phyloP scores from a whole-genome alignment of 2,329 filamentous ascomycete species.

The Pseudogymnoascus verrucosus region DNA sequence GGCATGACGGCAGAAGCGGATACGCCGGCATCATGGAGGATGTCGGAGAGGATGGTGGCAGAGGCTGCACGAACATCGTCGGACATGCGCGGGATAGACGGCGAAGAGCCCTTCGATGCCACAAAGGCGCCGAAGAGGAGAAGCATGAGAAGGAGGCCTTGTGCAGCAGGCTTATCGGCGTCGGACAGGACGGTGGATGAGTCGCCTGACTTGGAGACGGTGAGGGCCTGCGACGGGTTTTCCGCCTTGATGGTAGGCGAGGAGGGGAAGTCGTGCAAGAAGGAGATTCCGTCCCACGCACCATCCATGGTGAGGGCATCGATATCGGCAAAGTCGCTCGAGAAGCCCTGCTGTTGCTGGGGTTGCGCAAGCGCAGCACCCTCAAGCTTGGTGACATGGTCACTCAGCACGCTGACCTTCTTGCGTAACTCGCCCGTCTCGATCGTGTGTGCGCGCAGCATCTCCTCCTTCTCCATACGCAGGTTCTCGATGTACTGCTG shows the following conservation, averaged over 20 bases:
- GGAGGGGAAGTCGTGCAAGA: constrained; percentile 64
- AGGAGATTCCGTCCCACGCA: constrained; percentile 74
- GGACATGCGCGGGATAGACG: constrained; percentile 67
- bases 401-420: constrained; percentile 76
- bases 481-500: constrained; percentile 68
- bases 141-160: constrained; percentile 86
- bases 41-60: constrained; percentile 67
- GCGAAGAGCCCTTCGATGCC: constrained; percentile 72
- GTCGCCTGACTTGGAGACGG: constrained; percentile 47
- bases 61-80: constrained; percentile 75
- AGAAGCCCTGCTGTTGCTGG: constrained; percentile 54
- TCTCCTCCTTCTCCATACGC: constrained; percentile 81
- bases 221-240: constrained; percentile 36
- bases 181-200: constrained; percentile 37
- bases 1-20: constrained; percentile 34
- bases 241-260: constrained; percentile 56
- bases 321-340: constrained; percentile 70
- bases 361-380: constrained; percentile 44
- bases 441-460: constrained; percentile 79
- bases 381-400: constrained; percentile 64
- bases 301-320: constrained; percentile 74
- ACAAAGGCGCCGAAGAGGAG: constrained; percentile 95
- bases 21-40: constrained; percentile 73
- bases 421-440: constrained; percentile 89
- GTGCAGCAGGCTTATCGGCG: constrained; percentile 58